Evolutionary conservation across 2,329 filamentous ascomycete genomes (phyloP), one percentile per base, ranked within the genome.

Genomic region (Exophiala bonariae): DNA sequence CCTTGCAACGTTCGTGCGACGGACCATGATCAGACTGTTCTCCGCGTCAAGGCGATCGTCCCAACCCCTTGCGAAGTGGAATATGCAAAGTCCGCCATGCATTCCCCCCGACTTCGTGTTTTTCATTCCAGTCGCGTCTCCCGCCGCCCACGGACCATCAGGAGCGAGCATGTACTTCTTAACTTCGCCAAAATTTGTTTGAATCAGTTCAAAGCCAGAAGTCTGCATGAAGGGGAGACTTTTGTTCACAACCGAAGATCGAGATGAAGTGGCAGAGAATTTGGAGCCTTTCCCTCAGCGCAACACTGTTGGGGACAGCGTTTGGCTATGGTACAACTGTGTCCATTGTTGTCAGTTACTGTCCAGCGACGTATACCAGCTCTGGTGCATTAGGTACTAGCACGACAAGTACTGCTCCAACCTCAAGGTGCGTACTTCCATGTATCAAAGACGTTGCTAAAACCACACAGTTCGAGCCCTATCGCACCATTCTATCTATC

Each of bases 321-420:
- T 31, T 36, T 20, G 45, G 48, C n/a, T 51, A 48, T 44, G 48
- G 52, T 41, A 54, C 52, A n/a, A 54, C 52, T 1, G 34, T 54
- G 17, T 49, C 38, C 2, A 47, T 54, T 19, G 48, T 16, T 11
- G 23, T 54, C 52, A 46, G 37, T 35, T 49, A 47, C 32, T 54
- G 52, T 41, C 52, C 52, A 19, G 48, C 48, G 11, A 51, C 38
- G 10, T 50, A 50, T 14, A 41, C 43, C n/a, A 49, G 19, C 34
- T 44, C 52, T 6, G 32, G 19, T 18, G 16, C 22, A 23, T 19
- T 32, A 18, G 50, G 36, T 28, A 46, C 31, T 13, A 47, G 18
- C n/a, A 44, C 19, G n/a, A 46, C 16, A 23, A 42, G 32, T 26
- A 7, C 41, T 13, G 35, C 47, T 11, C 36, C 51, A 4, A 41